Conservation (phyloP, 1,284 basidiomycete species). For the Testicularia cyperi region DNA sequence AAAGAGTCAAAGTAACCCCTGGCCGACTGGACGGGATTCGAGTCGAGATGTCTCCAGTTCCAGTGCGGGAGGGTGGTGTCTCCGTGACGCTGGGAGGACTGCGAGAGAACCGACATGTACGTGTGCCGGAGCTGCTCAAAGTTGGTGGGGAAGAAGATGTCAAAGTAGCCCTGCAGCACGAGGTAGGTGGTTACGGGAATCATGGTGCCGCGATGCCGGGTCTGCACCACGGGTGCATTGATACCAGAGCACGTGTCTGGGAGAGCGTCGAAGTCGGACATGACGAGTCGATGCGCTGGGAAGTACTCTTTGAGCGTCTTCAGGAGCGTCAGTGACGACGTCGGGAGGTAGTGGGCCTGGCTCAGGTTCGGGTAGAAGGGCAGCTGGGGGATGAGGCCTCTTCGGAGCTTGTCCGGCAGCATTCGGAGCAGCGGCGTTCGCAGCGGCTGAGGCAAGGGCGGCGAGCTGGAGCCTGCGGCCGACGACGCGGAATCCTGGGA, state of each 20-base stretch:
- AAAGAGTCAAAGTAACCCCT: background rate
- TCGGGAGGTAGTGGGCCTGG: conserved; percentile 86
- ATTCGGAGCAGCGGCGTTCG: conserved; percentile 64
- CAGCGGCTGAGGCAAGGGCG: conserved; percentile 56
- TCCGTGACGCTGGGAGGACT: background rate
- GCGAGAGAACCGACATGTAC: conserved; percentile 23
- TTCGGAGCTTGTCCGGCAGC: conserved; percentile 63
- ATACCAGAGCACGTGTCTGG: conserved; percentile 79
- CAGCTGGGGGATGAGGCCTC: conserved; percentile 29
- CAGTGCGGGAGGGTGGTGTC: background rate
- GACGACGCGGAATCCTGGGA: background rate
- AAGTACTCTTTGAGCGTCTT: conserved; percentile 80
- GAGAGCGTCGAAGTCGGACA: conserved; percentile 86
- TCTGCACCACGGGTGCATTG: conserved; percentile 95
- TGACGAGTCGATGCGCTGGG: conserved; percentile 84
- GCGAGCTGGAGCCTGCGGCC: background rate
- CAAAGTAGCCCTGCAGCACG: conserved; percentile 94
- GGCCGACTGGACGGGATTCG: background rate
- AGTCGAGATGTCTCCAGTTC: too few relatives aligned
- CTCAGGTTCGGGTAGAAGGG: conserved; percentile 86
- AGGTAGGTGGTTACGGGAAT: conserved; percentile 81
- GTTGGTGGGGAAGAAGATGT: conserved; percentile 97
- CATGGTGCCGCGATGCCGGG: conserved; percentile 78
- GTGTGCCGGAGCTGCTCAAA: conserved; percentile 70
- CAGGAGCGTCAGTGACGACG: conserved; percentile 82